Conservation (phyloP, 2,329 filamentous ascomycete genomes). For the Alternaria gaisen region DNA sequence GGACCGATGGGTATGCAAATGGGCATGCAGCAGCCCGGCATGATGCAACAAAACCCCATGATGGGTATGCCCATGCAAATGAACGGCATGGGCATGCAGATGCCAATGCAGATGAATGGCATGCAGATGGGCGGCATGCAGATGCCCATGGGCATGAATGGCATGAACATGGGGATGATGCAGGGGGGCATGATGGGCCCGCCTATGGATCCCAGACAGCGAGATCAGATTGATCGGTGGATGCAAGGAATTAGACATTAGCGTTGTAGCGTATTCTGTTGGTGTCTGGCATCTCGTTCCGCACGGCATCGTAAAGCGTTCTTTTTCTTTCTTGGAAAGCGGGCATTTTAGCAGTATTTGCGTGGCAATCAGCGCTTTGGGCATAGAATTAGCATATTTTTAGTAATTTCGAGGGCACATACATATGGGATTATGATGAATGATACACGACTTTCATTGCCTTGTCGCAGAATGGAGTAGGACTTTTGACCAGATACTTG, state of each 20-base stretch:
- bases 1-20: conserved; percentile 6
- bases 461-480: background rate
- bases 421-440: background rate
- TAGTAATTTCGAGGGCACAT: background rate
- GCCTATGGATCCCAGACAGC: conserved; percentile 59
- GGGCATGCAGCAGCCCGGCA: conserved; percentile 8
- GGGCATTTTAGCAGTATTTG: background rate
- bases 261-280: background rate
- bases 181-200: conserved; percentile 34
- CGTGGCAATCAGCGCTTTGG: background rate
- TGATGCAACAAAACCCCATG: conserved; percentile 6
- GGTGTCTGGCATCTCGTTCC: background rate
- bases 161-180: conserved; percentile 35
- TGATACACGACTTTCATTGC: background rate
- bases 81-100: conserved; percentile 12
- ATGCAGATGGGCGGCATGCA: conserved; percentile 4
- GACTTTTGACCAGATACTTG: background rate
- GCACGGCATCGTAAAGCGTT: background rate
- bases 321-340: background rate
- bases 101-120: conserved; percentile 1
- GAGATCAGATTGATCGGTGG: conserved; percentile 69
- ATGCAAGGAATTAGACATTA: conserved; percentile 55
- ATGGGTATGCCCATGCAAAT: conserved; percentile 17
- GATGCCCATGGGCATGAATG: conserved; percentile 30
- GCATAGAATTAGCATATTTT: background rate